phyloP scores from a whole-genome alignment of 1,284 basidiomycete species.

The Naganishia liquefaciens region DNA sequence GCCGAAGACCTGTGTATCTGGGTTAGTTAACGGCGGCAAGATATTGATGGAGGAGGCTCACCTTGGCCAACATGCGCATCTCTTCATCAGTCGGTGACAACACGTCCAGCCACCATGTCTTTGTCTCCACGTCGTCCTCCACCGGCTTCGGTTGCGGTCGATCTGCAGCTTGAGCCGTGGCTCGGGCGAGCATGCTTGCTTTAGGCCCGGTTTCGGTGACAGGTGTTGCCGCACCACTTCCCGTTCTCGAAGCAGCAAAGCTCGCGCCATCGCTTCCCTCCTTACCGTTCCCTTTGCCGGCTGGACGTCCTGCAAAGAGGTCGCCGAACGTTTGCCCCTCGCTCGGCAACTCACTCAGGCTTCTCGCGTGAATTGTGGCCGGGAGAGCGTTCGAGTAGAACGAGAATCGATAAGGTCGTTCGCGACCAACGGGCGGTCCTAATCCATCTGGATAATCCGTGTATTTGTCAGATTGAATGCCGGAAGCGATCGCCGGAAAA shows the following conservation, averaged over 20 bases:
- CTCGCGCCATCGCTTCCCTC: slow-evolving; percentile 16
- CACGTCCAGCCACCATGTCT: slow-evolving; percentile 98
- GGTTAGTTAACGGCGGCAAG: slow-evolving; percentile 15
- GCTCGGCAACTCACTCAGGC: slow-evolving; percentile 87
- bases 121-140: slow-evolving; percentile 63
- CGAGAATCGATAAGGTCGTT: slow-evolving; percentile 93
- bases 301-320: slow-evolving; percentile 67
- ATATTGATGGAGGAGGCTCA: slow-evolving; percentile 44
- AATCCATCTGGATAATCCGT: slow-evolving; percentile 32
- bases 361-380: slow-evolving; percentile 92
- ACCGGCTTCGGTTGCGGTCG: slow-evolving; percentile 28
- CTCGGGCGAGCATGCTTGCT: slow-evolving; percentile 42
- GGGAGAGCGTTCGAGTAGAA: slow-evolving; percentile 95
- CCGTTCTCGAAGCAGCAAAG: slow-evolving; percentile 20
- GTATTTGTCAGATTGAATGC: slow-evolving; percentile 28
- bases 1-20: slow-evolving; percentile 71
- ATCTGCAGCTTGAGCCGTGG: slow-evolving; percentile 39
- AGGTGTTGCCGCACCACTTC: slow-evolving; percentile 39
- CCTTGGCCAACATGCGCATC: slow-evolving; percentile 95
- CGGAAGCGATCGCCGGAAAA: slow-evolving; percentile 23
- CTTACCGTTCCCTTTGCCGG: slow-evolving; percentile 11
- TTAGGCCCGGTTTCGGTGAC: slow-evolving; percentile 35
- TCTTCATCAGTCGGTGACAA: slow-evolving; percentile 94
- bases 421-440: slow-evolving; percentile 61
- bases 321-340: slow-evolving; percentile 93